Percentiles rank a stretch among this genome's conserved stretches.
These are phyloP conservation scores for Ceratocystis ficicola DNA, from an alignment of 2,329 filamentous ascomycete genomes.

Conservation along the genomic window DNA sequence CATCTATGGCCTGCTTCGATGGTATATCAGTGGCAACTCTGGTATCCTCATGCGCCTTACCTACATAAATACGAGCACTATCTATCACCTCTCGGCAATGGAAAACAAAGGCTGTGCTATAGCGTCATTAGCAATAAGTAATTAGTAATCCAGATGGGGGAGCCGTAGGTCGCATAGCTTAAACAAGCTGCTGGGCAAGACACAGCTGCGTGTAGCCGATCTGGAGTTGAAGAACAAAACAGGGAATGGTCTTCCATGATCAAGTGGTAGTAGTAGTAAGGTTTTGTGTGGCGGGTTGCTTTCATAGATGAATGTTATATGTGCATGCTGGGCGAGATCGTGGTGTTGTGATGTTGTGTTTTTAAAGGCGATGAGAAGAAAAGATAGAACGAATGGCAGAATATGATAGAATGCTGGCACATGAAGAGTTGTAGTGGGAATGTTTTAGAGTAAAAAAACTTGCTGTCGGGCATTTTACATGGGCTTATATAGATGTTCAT, in stretches of 20 bases:
- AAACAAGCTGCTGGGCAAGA: not conserved
- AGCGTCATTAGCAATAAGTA: slow-evolving; percentile 1
- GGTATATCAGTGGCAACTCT: not conserved
- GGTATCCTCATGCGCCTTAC: not conserved
- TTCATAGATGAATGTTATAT: not conserved
- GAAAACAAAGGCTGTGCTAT: not conserved
- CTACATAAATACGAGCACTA: not conserved
- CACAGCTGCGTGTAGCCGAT: slow-evolving; percentile 5
- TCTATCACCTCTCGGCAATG: not conserved
- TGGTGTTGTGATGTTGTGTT: not conserved
- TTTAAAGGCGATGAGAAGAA: not conserved
- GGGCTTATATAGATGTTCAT: slow-evolving; percentile 10
- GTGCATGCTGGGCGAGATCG: not conserved
- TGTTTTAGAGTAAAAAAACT: not conserved
- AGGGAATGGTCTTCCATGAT: not conserved
- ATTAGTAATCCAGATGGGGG: not conserved
- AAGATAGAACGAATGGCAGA: not conserved
- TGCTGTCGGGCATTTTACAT: slow-evolving; percentile 2
- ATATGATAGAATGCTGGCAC: not conserved
- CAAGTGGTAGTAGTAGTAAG: not conserved
- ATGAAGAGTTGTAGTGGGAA: not conserved
- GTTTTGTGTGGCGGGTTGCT: not conserved
- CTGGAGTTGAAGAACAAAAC: not conserved
- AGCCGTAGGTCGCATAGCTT: not conserved
- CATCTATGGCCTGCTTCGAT: not conserved